Base-by-base conservation (phyloP, 345 rosid genomes). In the Abelmoschus esculentus region DNA sequence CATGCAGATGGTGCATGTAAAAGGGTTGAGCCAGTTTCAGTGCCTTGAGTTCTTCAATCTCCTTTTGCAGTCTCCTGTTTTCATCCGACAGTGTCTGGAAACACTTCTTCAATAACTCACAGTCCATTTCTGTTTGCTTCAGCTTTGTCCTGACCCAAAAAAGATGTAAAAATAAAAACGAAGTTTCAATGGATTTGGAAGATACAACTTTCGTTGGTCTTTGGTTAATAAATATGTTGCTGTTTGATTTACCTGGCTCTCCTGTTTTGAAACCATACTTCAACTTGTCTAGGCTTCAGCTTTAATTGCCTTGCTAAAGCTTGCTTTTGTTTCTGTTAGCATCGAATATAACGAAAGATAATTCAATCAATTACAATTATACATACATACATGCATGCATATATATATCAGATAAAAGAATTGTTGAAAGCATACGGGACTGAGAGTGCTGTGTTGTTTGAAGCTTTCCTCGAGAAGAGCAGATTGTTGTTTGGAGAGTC, bases 241-340 rank as follows among this genome's bases (percentile, higher is more conserved):
- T 53, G 55, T 50, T 50, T 14, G 15, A 50, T 15, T 50, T 50
- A 92, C 99, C 99, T 92, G 74, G 98, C 99, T 86, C 99, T 85
- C 56, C 99, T 85, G 79, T 96, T 96, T 70, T 96, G 99, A 74
- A 96, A 96, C 99, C 99, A 96, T 2, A 96, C 99, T 82, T 95
- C 99, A 18, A 95, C 98, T 72, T 95, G 99, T 74, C 99, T 87
- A 26, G 99, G 89, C 67, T 93, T 86, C 70, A 95, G 85, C 80
- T 82, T 90, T 64, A 95, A 77, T 77, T 95, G 96, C 70, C 91
- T 85, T 17, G 99, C 99, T 67, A 95, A 78, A 72, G 88, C 89
- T 74, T 84, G 96, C 76, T 95, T 91, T 78, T 91, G 99, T 80
- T 90, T 91, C 99, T 93, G 86, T 69, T 57, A 73, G 54, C 53